Evolutionary conservation across 805 yeast genomes (phyloP), one percentile per base, ranked within the genome.

Genomic region (Nematodospora valgi): DNA sequence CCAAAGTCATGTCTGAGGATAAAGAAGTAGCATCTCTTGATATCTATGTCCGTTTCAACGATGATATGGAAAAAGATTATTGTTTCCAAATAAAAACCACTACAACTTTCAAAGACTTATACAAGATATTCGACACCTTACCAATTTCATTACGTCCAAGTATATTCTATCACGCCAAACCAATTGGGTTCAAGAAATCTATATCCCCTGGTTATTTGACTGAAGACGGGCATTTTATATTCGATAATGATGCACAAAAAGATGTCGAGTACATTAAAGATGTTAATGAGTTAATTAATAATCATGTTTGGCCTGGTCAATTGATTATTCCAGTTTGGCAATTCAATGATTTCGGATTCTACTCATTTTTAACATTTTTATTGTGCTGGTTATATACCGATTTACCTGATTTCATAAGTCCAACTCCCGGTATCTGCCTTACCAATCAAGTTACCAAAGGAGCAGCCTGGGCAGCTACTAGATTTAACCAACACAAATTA

Each of bases 381-480:
- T 34, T 73, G 7, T 60, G 63, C 12, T 93, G 98, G 98, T 72
- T 93, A 40, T 93, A 89, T 59, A 80, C 95, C 2, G 98, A 93
- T 63, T 71, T 93, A 56, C 98, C 98, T 2, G 96, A 87, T 52
- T 74, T 69, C 48, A 67, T 87, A 35, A 76, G 89, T 23, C 97
- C 97, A 31, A 91, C 98, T 4, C 98, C 98, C 0, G 96, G 96
- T 16, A 72, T 80, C 38, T 83, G 89, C 45, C 62, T 87, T 38
- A 82, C 94, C 8, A 82, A 79, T 49, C 76, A 78, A 46, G 38
- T 78, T 18, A 61, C 62, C 16, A 47, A 44, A 23, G 18, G 47
- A 14, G 41, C 51, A 22, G 43, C 54, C 18, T 34, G 28, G 13
- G 24, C 54, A 12, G 63, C 63, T 21, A 28, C 27, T 19, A 39